phyloP scores from a whole-genome alignment of 2,329 filamentous ascomycete species.

The Elsinoe arachidis region DNA sequence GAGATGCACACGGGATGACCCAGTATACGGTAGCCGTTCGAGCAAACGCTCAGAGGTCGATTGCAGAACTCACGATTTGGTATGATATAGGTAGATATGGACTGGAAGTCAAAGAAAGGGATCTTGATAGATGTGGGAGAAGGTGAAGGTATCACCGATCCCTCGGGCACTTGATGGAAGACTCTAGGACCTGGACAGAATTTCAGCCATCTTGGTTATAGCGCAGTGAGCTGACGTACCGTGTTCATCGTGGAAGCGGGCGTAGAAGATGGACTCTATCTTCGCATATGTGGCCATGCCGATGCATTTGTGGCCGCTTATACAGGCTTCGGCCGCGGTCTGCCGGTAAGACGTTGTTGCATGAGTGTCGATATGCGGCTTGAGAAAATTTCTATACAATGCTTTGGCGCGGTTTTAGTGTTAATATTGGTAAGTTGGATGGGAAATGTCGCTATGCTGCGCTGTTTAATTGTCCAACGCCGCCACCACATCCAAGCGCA shows the following conservation, averaged over 20 bases:
- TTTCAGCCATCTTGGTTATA: neutral
- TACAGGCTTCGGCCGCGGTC: no score
- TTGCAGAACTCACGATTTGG: constrained; percentile 93
- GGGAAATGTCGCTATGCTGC: no score
- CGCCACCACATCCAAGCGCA: no score
- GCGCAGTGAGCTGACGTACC: constrained; percentile 25
- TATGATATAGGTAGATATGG: constrained; percentile 86
- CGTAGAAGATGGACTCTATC: constrained; percentile 53
- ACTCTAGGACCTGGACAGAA: constrained; percentile 47
- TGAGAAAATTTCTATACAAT: no score
- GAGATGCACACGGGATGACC: constrained; percentile 85
- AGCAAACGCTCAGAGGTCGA: constrained; percentile 68
- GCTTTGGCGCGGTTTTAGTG: neutral
- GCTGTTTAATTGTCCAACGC: no score
- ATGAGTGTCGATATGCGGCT: no score
- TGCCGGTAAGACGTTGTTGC: no score
- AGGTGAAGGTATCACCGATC: constrained; percentile 43
- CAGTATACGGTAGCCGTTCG: constrained; percentile 71
- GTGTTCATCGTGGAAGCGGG: constrained; percentile 55
- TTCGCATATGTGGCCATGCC: constrained; percentile 8
- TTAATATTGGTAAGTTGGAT: neutral
- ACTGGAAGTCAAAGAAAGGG: constrained; percentile 74
- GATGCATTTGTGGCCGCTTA: neutral
- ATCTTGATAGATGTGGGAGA: constrained; percentile 38
- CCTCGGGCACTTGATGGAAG: constrained; percentile 55